Evolutionary conservation across 2,329 filamentous ascomycete genomes (phyloP).

Genomic region (Bipolaris gigantea): DNA sequence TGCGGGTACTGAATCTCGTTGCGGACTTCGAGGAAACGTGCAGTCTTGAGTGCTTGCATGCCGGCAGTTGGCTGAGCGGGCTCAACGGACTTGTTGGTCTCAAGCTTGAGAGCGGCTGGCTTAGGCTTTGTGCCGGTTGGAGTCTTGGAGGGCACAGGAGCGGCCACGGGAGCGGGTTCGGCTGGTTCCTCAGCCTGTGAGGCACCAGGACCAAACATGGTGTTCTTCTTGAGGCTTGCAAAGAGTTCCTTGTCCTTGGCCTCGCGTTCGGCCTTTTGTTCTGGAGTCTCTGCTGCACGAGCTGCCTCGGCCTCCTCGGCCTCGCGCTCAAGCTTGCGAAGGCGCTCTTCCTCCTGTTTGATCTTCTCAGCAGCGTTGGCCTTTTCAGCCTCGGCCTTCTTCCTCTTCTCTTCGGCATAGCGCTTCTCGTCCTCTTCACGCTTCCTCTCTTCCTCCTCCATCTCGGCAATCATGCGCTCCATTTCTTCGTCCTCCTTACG

Average conservation of each 20-base stretch:
- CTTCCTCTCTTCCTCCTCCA: conserved; percentile 49
- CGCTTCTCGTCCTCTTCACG: conserved; percentile 70
- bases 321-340: conserved; percentile 53
- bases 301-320: conserved; percentile 53
- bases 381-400: conserved; percentile 61
- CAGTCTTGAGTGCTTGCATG: conserved; percentile 88
- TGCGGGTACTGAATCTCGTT: conserved; percentile 78
- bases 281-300: conserved; percentile 46
- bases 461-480: conserved; percentile 67
- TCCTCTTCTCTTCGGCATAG: conserved; percentile 70
- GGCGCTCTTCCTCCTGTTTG: conserved; percentile 56
- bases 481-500: conserved; percentile 49
- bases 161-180: conserved; percentile 17
- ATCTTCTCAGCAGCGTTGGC: conserved; percentile 53
- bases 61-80: conserved; percentile 91
- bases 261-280: conserved; percentile 48
- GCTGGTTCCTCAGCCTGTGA: conserved; percentile 51
- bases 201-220: conserved; percentile 51
- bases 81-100: conserved; percentile 84
- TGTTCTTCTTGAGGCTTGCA: conserved; percentile 53
- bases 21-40: conserved; percentile 81
- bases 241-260: conserved; percentile 46
- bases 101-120: conserved; percentile 85
- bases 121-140: conserved; percentile 69
- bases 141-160: conserved; percentile 32